Evolutionary conservation across 169 alveolate species (phyloP), one percentile per base, ranked within the genome.

Genomic region (Perkinsus marinus): DNA sequence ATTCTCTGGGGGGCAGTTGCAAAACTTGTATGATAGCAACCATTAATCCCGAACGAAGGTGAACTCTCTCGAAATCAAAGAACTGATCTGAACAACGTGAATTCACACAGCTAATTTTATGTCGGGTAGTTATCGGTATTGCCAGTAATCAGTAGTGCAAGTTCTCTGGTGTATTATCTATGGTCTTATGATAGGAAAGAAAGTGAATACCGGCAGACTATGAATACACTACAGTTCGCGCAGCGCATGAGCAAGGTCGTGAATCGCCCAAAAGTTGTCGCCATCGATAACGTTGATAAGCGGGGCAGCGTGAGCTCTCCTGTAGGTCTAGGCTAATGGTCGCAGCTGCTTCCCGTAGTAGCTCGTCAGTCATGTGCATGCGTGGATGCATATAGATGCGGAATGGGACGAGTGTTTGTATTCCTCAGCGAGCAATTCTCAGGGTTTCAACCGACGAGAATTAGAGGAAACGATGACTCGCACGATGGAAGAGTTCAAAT

Each of bases 11-110:
- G 0, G 91, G 91, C 5, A 90, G 41, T 39, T 43, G 69, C 13
- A 90, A 90, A 69, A 90, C 91, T 17, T 43, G 43, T 30, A 90
- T 90, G 91, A 90, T 90, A 30, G 91, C 91, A 36, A 90, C 91
- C 39, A 57, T 90, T 0, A 30, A 37, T n/a, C 91, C 91, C 37
- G 79, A 57, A 30, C 26, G 79, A 30, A 13, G 79, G 79, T 57
- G 22, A 16, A 30, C 34, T 57, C 26, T 10, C 46, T 3, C 46
- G 3, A 41, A 41, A 41, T 6, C 46, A 3, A 3, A 41, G 46
- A 41, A 3, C 46, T 41, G 46, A 10, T 41, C 3, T 10, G n/a
- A n/a, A n/a, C n/a, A n/a, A n/a, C n/a, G n/a, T n/a, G n/a, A n/a
- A n/a, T n/a, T n/a, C n/a, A n/a, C n/a, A n/a, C n/a, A n/a, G n/a